These are phyloP conservation scores for Tulasnella sp. DNA, from an alignment of 768 basidiomycete species.

Conservation along the genomic window DNA sequence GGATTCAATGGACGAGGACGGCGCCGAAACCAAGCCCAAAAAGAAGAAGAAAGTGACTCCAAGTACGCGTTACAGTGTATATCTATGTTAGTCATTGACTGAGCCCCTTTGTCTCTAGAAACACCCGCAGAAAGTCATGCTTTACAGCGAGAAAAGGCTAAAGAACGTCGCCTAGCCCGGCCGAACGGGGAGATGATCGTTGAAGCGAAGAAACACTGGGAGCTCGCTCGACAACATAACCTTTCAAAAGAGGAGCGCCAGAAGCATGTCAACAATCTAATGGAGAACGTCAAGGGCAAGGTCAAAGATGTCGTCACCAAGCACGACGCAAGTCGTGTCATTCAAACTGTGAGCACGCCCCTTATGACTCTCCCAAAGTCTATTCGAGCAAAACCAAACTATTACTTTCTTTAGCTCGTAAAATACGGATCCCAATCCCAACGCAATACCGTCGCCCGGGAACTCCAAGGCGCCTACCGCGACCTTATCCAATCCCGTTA, in stretches of 20 bases:
- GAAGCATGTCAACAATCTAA: conserved; percentile 63
- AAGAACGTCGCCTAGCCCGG: conserved; percentile 67
- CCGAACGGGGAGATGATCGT: conserved; percentile 63
- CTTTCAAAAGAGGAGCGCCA: conserved; percentile 63
- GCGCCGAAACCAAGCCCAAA: background rate
- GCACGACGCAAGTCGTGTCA: conserved; percentile 84
- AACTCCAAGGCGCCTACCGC: conserved; percentile 73
- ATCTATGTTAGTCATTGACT: background rate
- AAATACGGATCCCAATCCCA: conserved; percentile 70
- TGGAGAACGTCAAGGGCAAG: conserved; percentile 67
- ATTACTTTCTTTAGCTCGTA: conserved; percentile 40
- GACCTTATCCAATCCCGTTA: conserved; percentile 81
- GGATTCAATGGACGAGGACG: background rate
- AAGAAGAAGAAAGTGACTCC: background rate
- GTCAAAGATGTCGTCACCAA: conserved; percentile 83
- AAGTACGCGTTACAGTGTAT: background rate
- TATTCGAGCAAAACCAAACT: conserved; percentile 2
- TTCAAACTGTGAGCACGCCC: conserved; percentile 44
- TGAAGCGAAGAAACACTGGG: conserved; percentile 73
- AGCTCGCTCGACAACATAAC: conserved; percentile 62
- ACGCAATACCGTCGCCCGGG: conserved; percentile 69
- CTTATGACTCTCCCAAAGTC: too few species aligned
- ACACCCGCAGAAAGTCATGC: conserved; percentile 64
- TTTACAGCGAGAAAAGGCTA: conserved; percentile 55
- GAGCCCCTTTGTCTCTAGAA: conserved; percentile 25